Conservation (phyloP, 768 basidiomycete genomes). For the Kondoa malvinella region DNA sequence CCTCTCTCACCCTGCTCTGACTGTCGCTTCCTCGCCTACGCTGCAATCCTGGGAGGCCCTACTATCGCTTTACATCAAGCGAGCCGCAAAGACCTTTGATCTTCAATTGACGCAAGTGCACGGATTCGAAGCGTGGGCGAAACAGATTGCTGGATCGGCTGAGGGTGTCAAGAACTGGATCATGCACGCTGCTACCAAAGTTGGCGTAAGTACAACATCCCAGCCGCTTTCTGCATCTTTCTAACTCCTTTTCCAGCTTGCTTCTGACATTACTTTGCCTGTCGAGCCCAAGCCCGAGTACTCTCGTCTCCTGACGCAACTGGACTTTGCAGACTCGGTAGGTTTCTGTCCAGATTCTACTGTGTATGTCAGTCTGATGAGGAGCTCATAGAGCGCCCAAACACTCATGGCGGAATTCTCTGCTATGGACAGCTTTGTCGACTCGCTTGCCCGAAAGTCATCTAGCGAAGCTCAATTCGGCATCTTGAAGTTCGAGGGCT, state of each 20-base stretch:
- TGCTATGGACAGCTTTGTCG: slow-evolving; percentile 3
- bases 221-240: neutral
- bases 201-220: neutral
- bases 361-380: neutral
- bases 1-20: neutral
- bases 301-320: slow-evolving; percentile 3
- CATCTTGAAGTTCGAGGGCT: neutral
- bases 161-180: neutral
- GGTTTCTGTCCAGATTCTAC: neutral
- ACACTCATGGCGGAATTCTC: neutral
- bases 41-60: neutral
- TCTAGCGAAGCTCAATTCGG: neutral
- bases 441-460: neutral
- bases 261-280: neutral
- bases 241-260: neutral
- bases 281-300: slow-evolving; percentile 8
- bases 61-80: neutral
- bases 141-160: neutral
- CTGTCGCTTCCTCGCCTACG: neutral
- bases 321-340: slow-evolving; percentile 1
- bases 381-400: neutral
- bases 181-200: neutral
- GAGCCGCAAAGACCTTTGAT: neutral
- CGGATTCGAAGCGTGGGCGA: neutral
- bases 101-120: neutral